phyloP scores from a whole-genome alignment of 768 basidiomycete species.

The Chalciporus piperatus region DNA sequence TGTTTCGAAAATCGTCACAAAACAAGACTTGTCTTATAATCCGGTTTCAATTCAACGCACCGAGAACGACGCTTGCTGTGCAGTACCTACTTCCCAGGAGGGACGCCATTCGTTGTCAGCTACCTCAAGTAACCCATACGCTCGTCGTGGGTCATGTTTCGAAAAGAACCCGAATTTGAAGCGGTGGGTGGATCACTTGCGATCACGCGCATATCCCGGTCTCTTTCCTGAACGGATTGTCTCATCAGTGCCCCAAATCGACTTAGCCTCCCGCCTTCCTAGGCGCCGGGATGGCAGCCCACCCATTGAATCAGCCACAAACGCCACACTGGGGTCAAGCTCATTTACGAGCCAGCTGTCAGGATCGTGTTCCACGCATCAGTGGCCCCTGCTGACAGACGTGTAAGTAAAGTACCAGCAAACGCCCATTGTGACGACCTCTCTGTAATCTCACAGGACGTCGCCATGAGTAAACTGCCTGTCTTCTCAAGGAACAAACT shows the following conservation, averaged over 20 bases:
- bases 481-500: neutral
- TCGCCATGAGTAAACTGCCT: no score
- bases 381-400: neutral
- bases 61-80: neutral
- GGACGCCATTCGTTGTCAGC: no score
- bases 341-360: slow-evolving; percentile 1
- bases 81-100: no score
- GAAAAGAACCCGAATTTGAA: slow-evolving; percentile 7
- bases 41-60: neutral
- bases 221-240: neutral
- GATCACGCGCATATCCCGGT: neutral
- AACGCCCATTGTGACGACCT: no score
- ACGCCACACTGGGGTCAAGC: neutral
- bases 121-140: neutral
- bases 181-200: neutral
- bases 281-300: neutral
- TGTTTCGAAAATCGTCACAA: neutral
- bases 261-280: neutral
- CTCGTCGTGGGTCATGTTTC: neutral
- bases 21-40: neutral
- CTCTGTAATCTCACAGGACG: no score
- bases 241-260: neutral
- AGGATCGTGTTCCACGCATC: neutral
- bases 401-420: no score
- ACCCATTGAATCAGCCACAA: no score